Evolutionary conservation across 2,329 filamentous ascomycete genomes (phyloP), one percentile per base, ranked within the genome.

Genomic region (Sodiomyces alkalinus): DNA sequence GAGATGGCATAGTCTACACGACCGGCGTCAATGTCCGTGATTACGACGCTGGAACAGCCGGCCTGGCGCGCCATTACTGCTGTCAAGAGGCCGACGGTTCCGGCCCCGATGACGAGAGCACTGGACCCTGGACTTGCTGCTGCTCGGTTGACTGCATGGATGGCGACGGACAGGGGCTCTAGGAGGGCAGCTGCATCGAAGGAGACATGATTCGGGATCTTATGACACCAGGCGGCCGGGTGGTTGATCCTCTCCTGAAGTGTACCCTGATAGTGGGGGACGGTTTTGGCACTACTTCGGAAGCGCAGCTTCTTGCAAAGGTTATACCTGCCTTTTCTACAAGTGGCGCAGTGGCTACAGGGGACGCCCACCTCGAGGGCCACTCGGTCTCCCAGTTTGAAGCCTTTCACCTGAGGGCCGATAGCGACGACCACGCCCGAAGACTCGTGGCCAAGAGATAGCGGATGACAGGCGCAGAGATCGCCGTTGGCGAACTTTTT

Each of bases 401-500:
- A 68, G 34, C 63, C 62, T 19, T 44, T 50, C 26, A 68, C 62
- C 32, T 62, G 55, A 6, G 64, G 53, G 0, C 68, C 68, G 30
- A 74, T 53, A 28, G 58, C 61, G 19, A 67, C 62, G 25, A 73
- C 62, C n/a, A 62, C 58, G 4, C 68, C 68, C 0, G 66, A 69
- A 30, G 66, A 70, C 47, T 74, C 68, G 40, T 74, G 67, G n/a
- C 69, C 69, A 3, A 79, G 60, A 5, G 70, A 74, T 18, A 80
- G 53, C 17, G 75, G 74, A 35, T 66, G 62, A 38, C 68, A 73
- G 26, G 70, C 72, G 40, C 73, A 74, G 28, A 80, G 62, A 48
- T 77, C 73, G 25, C 74, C 74, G 43, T 80, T 80, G 50, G 72
- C 70, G 44, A 77, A 78, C 42, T 77, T 76, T 47, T 69, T 76